phyloP scores from a whole-genome alignment of 257 asterid genomes.

The Capsicum rhomboideum region DNA sequence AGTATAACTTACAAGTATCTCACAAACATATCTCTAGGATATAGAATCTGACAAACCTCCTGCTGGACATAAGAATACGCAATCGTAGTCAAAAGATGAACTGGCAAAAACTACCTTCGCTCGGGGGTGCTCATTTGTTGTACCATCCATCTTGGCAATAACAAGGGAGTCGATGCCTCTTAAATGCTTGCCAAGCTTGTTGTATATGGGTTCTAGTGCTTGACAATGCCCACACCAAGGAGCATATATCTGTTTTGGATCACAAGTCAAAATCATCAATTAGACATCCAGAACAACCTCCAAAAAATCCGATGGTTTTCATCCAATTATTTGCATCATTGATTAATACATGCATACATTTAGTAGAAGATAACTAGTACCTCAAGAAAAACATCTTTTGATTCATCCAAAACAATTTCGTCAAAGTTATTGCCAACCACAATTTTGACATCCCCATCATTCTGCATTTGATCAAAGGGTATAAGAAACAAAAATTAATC shows the following conservation, averaged over 20 bases:
- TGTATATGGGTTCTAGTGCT: slow-evolving; percentile 74
- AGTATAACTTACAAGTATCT: background rate
- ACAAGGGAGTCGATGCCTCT: slow-evolving; percentile 65
- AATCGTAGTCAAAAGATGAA: background rate
- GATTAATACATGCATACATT: background rate
- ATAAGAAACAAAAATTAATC: background rate
- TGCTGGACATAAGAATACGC: background rate
- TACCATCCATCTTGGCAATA: slow-evolving; percentile 97
- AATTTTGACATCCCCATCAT: slow-evolving; percentile 81
- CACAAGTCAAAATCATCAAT: background rate
- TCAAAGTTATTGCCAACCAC: slow-evolving; percentile 92
- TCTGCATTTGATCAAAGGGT: slow-evolving; percentile 32
- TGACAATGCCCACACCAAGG: slow-evolving; percentile 99
- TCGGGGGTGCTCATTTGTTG: slow-evolving; percentile 91
- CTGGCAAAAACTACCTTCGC: slow-evolving; percentile 57
- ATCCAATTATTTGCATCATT: background rate
- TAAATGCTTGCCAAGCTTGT: slow-evolving; percentile 78
- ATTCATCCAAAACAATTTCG: slow-evolving; percentile 86
- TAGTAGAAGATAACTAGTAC: slow-evolving; percentile 25
- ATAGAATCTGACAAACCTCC: background rate
- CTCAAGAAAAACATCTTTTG: slow-evolving; percentile 98
- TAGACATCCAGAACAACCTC: background rate
- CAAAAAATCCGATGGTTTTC: background rate
- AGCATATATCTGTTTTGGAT: slow-evolving; percentile 57
- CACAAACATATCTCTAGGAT: background rate